A percentile compares a stretch with the other conserved stretches of the same genome.
Conservation (phyloP, 345 rosid genomes). For the Populus nigra region DNA sequence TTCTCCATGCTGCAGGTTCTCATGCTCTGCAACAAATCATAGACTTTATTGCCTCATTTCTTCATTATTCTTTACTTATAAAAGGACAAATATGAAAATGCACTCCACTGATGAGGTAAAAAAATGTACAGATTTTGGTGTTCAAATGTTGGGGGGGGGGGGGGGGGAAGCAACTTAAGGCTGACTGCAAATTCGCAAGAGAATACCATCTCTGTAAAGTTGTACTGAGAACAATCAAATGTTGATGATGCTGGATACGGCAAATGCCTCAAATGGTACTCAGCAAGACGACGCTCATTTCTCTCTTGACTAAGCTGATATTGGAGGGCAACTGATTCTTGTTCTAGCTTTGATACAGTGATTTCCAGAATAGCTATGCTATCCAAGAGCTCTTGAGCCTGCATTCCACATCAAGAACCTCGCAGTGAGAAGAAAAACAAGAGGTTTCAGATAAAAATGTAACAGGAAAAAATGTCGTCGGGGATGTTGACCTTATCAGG, state of each 20-base stretch:
- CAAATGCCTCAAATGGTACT: slow-evolving; percentile 52
- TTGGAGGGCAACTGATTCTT: slow-evolving; percentile 61
- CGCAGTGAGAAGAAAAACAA: slow-evolving; percentile 14
- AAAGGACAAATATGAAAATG: slow-evolving; percentile 2
- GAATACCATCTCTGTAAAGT: slow-evolving; percentile 29
- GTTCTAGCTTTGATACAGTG: slow-evolving; percentile 75
- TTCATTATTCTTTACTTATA: not conserved
- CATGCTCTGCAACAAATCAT: slow-evolving; percentile 20
- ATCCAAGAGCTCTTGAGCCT: slow-evolving; percentile 79
- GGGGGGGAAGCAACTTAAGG: not conserved
- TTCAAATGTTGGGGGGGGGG: no score
- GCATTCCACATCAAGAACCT: slow-evolving; percentile 16
- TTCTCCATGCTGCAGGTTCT: slow-evolving; percentile 22
- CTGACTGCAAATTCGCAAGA: not conserved
- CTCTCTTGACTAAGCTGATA: slow-evolving; percentile 80
- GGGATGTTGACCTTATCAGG: slow-evolving; percentile 59
- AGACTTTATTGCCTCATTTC: not conserved
- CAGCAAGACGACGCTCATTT: slow-evolving; percentile 63
- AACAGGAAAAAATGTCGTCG: not conserved
- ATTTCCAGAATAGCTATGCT: slow-evolving; percentile 64
- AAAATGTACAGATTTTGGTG: not conserved
- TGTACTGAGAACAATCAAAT: slow-evolving; percentile 25
- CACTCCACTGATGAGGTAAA: not conserved
- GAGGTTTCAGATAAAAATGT: not conserved
- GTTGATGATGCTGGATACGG: slow-evolving; percentile 33